Evolutionary conservation across 345 rosid species (phyloP).

Genomic region (Triadica sebifera): DNA sequence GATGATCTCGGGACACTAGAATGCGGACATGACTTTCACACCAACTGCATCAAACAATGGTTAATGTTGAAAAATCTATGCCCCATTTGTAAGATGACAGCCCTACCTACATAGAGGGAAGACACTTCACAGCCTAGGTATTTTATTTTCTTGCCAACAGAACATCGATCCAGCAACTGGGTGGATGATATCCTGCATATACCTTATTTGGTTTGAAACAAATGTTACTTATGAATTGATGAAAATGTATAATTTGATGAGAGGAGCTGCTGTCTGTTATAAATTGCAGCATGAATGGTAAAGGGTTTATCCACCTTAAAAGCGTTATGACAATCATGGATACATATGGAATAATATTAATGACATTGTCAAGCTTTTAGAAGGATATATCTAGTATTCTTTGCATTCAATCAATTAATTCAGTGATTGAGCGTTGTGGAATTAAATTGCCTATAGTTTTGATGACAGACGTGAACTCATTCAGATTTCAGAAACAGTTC

Average conservation of each 20-base stretch:
- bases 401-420: background rate
- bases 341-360: constrained; percentile 4
- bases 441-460: background rate
- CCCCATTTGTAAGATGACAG: constrained; percentile 30
- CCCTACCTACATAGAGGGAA: constrained; percentile 39
- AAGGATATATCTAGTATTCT: background rate
- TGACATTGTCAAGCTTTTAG: background rate
- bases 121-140: background rate
- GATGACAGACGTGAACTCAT: background rate
- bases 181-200: constrained; percentile 19
- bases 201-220: constrained; percentile 7
- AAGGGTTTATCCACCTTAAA: constrained; percentile 13
- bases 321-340: constrained; percentile 20
- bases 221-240: constrained; percentile 9
- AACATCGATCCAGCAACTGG: constrained; percentile 23
- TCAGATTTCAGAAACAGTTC: background rate
- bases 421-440: background rate
- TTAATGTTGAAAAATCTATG: constrained; percentile 23
- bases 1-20: constrained; percentile 25
- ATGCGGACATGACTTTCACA: constrained; percentile 28
- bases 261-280: constrained; percentile 9
- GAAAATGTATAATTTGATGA: constrained; percentile 16
- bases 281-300: constrained; percentile 18
- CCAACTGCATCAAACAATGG: constrained; percentile 28
- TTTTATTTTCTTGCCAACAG: constrained; percentile 16